Base-by-base conservation (phyloP, 257 asterid species). In the Fraxinus americana region DNA sequence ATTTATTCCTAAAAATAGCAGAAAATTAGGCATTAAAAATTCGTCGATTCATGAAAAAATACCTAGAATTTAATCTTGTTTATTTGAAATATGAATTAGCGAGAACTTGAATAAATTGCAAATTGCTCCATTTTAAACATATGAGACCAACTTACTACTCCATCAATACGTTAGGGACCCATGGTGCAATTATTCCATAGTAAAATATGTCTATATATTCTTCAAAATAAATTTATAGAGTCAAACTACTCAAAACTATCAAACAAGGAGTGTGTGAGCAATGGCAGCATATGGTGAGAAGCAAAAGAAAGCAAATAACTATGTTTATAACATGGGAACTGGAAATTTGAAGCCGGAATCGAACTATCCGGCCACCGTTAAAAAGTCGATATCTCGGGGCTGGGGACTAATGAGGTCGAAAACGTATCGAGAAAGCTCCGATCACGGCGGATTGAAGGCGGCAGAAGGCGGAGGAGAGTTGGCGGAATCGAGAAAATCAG, bases 361-460 rank as follows among this genome's bases (percentile, higher is more conserved):
- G 2, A 76, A 75, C 63, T 73, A 70, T 1, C 80, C 80, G 29
- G 45, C 80, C 4, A 30, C 83, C 0, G 41, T 77, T 50, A 85
- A 84, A 75, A 85, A 77, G 66, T 75, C 77, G 0, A 67, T 77
- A 39, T 73, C 88, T 0, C 68, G 77, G 32, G 82, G 89, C 12
- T 85, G 88, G 84, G 86, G 90, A 4, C 73, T 91, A 0, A 84
- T 88, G 79, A 86, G 85, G 82, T 91, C 97, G 0, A 91, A 88
- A 82, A 91, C 97, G 0, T 84, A 80, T 34, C 78, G 85, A 1
- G 94, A 88, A 82, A 79, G 70, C 0, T 72, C 39, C 0, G 54
- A 48, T 30, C 69, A 43, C 4, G 81, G 68, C 27, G 73, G 70
- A 23, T 36, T 21, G 17, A 74, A 70, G 65, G 39, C 7, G 65